Conservation (phyloP, 148 eudicot species). For the Fagopyrum homotropicum region DNA sequence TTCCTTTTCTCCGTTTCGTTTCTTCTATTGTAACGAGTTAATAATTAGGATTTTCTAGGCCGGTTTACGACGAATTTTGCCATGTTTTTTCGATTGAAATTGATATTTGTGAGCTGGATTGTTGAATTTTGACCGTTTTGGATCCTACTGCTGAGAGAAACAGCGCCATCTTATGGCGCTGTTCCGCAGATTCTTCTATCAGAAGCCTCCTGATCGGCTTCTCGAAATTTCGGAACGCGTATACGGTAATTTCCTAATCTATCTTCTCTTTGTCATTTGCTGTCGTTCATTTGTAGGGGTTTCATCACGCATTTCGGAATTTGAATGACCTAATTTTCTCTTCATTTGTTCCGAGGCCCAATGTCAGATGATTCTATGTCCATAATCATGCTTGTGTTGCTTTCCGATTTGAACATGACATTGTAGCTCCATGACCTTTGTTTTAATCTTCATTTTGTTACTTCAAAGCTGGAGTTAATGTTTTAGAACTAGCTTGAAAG, state of each 20-base stretch:
- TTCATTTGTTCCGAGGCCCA: background rate
- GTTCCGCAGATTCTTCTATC: constrained; percentile 71
- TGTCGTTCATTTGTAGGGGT: background rate
- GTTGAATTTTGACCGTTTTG: constrained; percentile 31
- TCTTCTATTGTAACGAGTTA: background rate
- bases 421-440: background rate
- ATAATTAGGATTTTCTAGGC: background rate
- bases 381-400: background rate
- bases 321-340: background rate
- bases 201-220: constrained; percentile 68
- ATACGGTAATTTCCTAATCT: constrained; percentile 31
- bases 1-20: background rate
- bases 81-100: background rate
- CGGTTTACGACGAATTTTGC: background rate
- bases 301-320: background rate
- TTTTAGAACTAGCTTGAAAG: background rate
- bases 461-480: background rate
- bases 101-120: background rate
- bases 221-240: constrained; percentile 74
- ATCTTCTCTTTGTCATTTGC: background rate
- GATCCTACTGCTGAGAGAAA: constrained; percentile 44
- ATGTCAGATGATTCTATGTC: background rate
- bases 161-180: constrained; percentile 92
- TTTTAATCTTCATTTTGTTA: background rate
- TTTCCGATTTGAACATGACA: background rate